phyloP scores from a whole-genome alignment of 768 basidiomycete genomes.

The Agrocybe chaxingu region DNA sequence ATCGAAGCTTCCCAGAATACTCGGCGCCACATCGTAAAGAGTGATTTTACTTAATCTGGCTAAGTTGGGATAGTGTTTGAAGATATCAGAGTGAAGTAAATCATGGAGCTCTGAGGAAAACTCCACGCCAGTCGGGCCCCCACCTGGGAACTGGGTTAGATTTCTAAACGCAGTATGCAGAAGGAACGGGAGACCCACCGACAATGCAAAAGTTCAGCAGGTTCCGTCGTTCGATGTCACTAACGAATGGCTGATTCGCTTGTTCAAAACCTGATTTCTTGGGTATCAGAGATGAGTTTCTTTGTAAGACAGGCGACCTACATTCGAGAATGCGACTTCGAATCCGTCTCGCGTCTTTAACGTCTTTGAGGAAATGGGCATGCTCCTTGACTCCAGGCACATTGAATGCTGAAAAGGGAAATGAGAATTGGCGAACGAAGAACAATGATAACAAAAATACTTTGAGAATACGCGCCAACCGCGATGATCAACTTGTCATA shows the following conservation, averaged over 20 bases:
- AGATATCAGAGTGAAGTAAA: slow-evolving; percentile 65
- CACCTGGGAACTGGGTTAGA: slow-evolving; percentile 38
- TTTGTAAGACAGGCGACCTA: slow-evolving; percentile 20
- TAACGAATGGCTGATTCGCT: slow-evolving; percentile 75
- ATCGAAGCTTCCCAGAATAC: slow-evolving; percentile 76
- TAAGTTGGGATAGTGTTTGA: slow-evolving; percentile 58
- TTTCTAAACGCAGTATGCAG: not conserved
- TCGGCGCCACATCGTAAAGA: slow-evolving; percentile 78
- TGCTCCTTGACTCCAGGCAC: slow-evolving; percentile 79
- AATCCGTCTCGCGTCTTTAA: slow-evolving; percentile 71
- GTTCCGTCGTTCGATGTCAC: slow-evolving; percentile 70
- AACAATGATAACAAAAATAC: slow-evolving; percentile 29
- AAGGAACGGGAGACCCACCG: slow-evolving; percentile 38
- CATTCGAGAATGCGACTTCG: slow-evolving; percentile 74
- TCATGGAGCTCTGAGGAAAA: slow-evolving; percentile 84
- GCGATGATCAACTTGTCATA: slow-evolving; percentile 86
- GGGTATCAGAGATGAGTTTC: not conserved
- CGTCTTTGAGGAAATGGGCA: slow-evolving; percentile 79
- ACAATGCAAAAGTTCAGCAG: slow-evolving; percentile 87
- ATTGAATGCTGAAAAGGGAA: slow-evolving; percentile 47
- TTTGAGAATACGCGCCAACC: slow-evolving; percentile 84
- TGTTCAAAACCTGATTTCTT: slow-evolving; percentile 67
- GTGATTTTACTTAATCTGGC: slow-evolving; percentile 67
- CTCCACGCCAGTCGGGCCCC: slow-evolving; percentile 78
- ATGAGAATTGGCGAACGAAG: slow-evolving; percentile 3